These are phyloP conservation scores for Komagataella mondaviorum DNA, from an alignment of 805 yeast genomes.

Conservation along the genomic window DNA sequence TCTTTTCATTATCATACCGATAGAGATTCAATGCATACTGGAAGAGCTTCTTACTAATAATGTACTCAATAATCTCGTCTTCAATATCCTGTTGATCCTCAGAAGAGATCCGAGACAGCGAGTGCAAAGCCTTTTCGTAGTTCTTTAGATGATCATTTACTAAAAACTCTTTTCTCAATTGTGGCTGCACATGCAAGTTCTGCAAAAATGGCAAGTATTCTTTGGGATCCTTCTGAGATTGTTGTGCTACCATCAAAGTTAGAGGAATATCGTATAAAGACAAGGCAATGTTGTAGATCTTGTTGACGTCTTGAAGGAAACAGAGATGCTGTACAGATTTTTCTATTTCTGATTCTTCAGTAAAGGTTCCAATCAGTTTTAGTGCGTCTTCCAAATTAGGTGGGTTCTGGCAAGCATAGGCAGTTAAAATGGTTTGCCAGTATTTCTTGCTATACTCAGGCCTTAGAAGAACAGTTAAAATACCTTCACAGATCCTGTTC, in stretches of 20 bases:
- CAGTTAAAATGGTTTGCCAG: slow-evolving; percentile 72
- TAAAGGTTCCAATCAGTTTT: slow-evolving; percentile 38
- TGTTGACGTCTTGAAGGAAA: slow-evolving; percentile 81
- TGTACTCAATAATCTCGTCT: slow-evolving; percentile 54
- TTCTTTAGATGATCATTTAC: slow-evolving; percentile 72
- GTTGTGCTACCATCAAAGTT: slow-evolving; percentile 81
- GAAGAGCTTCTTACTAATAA: slow-evolving; percentile 57
- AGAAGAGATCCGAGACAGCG: slow-evolving; percentile 37
- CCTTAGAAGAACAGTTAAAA: slow-evolving; percentile 40
- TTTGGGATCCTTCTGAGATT: slow-evolving; percentile 95
- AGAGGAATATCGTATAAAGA: slow-evolving; percentile 73
- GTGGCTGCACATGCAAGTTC: slow-evolving; percentile 53
- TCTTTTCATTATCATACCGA: slow-evolving; percentile 41
- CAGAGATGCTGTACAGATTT: slow-evolving; percentile 72
- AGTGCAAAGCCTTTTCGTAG: slow-evolving; percentile 52
- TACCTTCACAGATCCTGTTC: slow-evolving; percentile 62
- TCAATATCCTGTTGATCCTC: slow-evolving; percentile 21
- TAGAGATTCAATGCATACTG: slow-evolving; percentile 52
- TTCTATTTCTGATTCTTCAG: slow-evolving; percentile 32
- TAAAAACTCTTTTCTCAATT: slow-evolving; percentile 53
- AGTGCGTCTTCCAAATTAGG: slow-evolving; percentile 74
- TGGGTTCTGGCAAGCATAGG: slow-evolving; percentile 85
- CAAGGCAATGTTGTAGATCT: slow-evolving; percentile 66
- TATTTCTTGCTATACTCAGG: slow-evolving; percentile 42
- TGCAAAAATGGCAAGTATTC: slow-evolving; percentile 92